A percentile compares a stretch with the other conserved stretches of the same genome.
These are phyloP conservation scores for Dactylonectria macrodidyma DNA, from an alignment of 2,329 filamentous ascomycete species.

Conservation along the genomic window DNA sequence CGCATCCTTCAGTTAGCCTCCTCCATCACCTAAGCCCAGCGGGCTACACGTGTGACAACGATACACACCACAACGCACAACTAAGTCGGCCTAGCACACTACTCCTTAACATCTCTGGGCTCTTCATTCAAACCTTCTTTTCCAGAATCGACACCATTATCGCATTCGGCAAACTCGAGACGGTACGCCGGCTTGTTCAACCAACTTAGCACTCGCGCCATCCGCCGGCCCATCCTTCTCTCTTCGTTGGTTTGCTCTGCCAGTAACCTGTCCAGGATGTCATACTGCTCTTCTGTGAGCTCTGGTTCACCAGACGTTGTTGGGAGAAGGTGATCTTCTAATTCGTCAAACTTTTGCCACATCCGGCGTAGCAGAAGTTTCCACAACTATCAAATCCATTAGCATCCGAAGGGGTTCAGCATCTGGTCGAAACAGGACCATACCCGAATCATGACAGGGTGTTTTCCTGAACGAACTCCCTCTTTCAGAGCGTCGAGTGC, in stretches of 20 bases:
- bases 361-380: constrained; percentile 43
- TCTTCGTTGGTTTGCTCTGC: constrained; percentile 30
- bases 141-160: neutral
- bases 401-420: neutral
- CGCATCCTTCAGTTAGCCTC: neutral
- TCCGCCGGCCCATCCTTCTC: constrained; percentile 22
- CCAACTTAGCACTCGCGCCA: constrained; percentile 21
- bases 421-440: neutral
- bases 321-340: constrained; percentile 28
- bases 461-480: constrained; percentile 29
- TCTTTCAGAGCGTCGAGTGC: constrained; percentile 28
- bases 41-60: neutral
- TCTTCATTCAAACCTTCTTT: constrained; percentile 1
- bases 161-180: neutral
- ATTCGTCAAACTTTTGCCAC: constrained; percentile 36
- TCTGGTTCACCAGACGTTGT: constrained; percentile 17
- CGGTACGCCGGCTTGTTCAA: constrained; percentile 18
- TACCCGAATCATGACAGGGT: constrained; percentile 41
- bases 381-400: constrained; percentile 39
- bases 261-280: constrained; percentile 39
- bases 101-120: neutral
- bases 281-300: constrained; percentile 38
- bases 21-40: neutral
- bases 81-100: neutral
- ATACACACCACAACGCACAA: neutral